Evolutionary conservation across 2,329 filamentous ascomycete genomes (phyloP), one percentile per base, ranked within the genome.

Genomic region (Sarocladium kiliense): DNA sequence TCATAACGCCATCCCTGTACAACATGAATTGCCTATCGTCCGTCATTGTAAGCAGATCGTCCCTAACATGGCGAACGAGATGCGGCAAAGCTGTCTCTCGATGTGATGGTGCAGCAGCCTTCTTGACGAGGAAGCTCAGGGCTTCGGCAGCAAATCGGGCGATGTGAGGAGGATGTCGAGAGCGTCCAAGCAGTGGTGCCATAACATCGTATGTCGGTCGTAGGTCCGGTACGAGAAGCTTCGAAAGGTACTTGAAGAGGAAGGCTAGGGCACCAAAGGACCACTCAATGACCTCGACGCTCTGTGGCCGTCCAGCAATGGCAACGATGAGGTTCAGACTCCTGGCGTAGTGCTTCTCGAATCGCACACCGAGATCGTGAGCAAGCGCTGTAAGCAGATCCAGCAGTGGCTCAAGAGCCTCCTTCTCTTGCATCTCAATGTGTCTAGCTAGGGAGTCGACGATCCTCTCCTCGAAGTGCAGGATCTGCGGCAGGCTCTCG

Each of bases 191-290:
- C 54, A 97, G 79, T 2, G 91, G 87, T 1, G 88, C 82, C 75
- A 99, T 84, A 54, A 94, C 83, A 65, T 90, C 82, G 66, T 91
- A 92, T 2, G 95, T 86, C 47, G 93, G 91, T 58, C 89, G 80
- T 59, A 99, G 73, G 66, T 99, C 89, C 3, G 91, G 87, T 0
- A 94, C 88, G 21, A 99, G 73, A 0, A 97, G 80, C 60, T 90
- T 86, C 2, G 91, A 95, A 4, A 99, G 81, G 66, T 97, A 97
- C 68, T 99, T 99, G 81, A 99, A 97, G 39, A 97, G 78, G 78
- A 95, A 99, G 45, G 94, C 91, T 55, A 99, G 77, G 62, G 90
- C 92, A 12, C 87, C 91, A 72, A 99, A 99, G 53, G 90, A 93
- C 92, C 93, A 97, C 73, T 99, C 94, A 53, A 97, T 89, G n/a